phyloP scores from a whole-genome alignment of 1,139 yeast genomes.

The Sugiyamaella neomexicana region DNA sequence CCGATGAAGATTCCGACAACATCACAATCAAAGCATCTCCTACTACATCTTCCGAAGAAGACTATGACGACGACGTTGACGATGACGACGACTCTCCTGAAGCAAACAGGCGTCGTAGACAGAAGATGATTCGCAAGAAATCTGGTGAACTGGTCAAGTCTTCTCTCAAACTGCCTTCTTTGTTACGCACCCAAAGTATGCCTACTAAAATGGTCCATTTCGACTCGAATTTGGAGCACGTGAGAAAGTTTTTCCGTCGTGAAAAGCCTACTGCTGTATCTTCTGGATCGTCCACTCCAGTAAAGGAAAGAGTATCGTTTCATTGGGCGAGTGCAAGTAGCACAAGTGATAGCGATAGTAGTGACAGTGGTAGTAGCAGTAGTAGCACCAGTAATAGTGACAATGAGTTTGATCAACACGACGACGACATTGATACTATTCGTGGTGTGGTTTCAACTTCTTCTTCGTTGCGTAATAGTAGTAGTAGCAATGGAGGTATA shows the following conservation, averaged over 20 bases:
- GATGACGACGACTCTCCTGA: constrained; percentile 14
- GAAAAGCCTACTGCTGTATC: constrained; percentile 78
- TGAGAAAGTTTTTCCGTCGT: constrained; percentile 66
- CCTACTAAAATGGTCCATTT: constrained; percentile 84
- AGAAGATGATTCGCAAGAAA: constrained; percentile 59
- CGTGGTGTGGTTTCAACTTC: background rate
- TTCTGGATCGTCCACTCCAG: constrained; percentile 58
- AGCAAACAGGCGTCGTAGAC: constrained; percentile 14
- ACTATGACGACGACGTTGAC: background rate
- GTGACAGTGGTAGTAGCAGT: constrained; percentile 11
- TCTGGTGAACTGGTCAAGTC: constrained; percentile 81
- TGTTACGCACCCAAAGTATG: constrained; percentile 58
- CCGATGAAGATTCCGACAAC: constrained; percentile 13
- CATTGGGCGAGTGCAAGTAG: constrained; percentile 32
- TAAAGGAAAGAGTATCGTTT: constrained; percentile 34
- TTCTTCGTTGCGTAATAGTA: background rate
- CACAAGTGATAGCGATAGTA: constrained; percentile 15
- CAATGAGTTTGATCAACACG: constrained; percentile 31
- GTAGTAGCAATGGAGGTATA: background rate
- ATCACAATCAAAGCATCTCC: constrained; percentile 17
- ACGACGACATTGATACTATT: constrained; percentile 29
- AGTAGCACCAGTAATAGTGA: constrained; percentile 1
- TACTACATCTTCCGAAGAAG: constrained; percentile 2
- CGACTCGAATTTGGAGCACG: constrained; percentile 63
- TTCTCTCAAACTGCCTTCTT: constrained; percentile 56